A percentile compares a stretch with the other conserved stretches of the same genome.
phyloP scores from a whole-genome alignment of 441 rosid genomes.

The Manihot esculenta region DNA sequence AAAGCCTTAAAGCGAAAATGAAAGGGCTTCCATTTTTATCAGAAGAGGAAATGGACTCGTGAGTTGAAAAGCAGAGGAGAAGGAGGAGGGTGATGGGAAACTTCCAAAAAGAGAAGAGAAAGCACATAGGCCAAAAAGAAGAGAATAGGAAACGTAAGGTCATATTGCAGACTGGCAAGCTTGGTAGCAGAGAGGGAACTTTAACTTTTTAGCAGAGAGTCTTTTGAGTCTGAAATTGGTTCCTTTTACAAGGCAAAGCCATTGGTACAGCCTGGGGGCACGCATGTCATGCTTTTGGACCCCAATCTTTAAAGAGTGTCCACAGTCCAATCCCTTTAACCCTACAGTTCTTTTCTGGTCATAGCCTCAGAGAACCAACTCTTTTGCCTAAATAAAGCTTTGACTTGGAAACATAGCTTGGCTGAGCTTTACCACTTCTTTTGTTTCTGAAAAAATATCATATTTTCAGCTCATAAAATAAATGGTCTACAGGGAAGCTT shows the following conservation, averaged over 20 bases:
- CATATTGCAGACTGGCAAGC: slow-evolving; percentile 3
- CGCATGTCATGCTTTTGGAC: slow-evolving; percentile 32
- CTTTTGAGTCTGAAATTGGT: slow-evolving; percentile 19
- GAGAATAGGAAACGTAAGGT: slow-evolving; percentile 28
- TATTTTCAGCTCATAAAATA: no score
- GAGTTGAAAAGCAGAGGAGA: neutral
- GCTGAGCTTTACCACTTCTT: neutral
- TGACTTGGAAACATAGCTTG: slow-evolving; percentile 15
- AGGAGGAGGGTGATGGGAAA: slow-evolving; percentile 34
- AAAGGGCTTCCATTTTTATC: neutral
- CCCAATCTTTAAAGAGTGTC: slow-evolving; percentile 12
- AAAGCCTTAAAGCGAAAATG: neutral
- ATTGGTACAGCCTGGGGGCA: slow-evolving; percentile 16
- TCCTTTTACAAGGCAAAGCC: slow-evolving; percentile 25
- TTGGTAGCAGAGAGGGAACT: slow-evolving; percentile 11
- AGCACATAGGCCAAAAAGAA: slow-evolving; percentile 21
- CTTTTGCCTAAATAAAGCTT: slow-evolving; percentile 14
- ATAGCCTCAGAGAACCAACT: neutral
- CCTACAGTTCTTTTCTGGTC: neutral
- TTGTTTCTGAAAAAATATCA: no score
- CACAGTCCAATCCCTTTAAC: neutral
- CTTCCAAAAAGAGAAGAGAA: slow-evolving; percentile 42
- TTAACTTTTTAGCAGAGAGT: slow-evolving; percentile 24
- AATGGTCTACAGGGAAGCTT: neutral
- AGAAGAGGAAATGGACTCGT: neutral